Evolutionary conservation across 495 filamentous ascomycete species (phyloP), one percentile per base, ranked within the genome.

Genomic region (Penicillium herquei): DNA sequence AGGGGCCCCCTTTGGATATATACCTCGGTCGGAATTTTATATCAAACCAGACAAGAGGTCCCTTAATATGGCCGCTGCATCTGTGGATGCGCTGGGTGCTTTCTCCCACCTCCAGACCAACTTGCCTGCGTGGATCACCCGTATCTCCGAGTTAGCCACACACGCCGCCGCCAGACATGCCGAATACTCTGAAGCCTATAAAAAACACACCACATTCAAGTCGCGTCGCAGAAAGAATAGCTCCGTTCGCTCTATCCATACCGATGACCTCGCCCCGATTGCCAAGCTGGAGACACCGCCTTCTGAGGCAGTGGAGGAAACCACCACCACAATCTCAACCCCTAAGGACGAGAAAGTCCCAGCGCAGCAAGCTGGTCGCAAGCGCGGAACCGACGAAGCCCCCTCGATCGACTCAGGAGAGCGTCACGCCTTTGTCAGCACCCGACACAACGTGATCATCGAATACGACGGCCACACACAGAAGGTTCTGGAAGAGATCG

Each of bases 401-500:
- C 52, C 66, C 6, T 71, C 65, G 16, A 54, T 61, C 35, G 64
- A 63, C 35, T 77, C 73, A 10, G 55, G 47, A 8, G 65, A 70
- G 30, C 59, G 73, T 61, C 53, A 82, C 63, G 42, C 78, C 65
- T 77, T 78, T 18, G 90, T 87, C 66, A 85, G 89, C 52, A 86
- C 83, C 11, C 82, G 88, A 51, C 84, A 82, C 56, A 91, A 91
- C 81, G 84, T 95, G 52, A 85, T 93, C 30, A 87, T 96, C 40
- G 89, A 92, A 67, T 96, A 96, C 68, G 91, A 96, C 66, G 88
- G 88, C 61, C 84, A 89, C 53, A 87, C 91, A 10, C 92, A 96
- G 65, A 81, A 83, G 34, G 79, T 83, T 6, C 89, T 96, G 54
- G 91, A 96, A 65, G 77, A 83, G 46, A 73, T 95, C 32, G 91